Base-by-base conservation (phyloP, 2,329 filamentous ascomycete genomes). In the Coniella lustricola region DNA sequence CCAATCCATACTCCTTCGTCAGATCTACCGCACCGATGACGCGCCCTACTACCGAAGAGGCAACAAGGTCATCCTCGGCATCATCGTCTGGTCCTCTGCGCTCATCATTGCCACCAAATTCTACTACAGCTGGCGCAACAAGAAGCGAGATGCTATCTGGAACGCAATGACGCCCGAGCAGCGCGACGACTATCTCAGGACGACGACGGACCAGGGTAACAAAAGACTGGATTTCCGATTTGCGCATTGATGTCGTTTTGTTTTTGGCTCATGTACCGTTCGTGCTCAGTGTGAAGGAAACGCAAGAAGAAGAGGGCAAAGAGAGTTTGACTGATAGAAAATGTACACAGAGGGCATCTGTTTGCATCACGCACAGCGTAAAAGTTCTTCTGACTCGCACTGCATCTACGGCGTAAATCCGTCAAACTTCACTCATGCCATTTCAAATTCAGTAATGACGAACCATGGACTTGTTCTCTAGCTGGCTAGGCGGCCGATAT, bases 21-120 rank as follows among this genome's bases (percentile, higher is more conserved):
- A 64, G 55, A 60, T 66, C 25, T 66, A 67, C 46, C 59, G 56
- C 3, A 50, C 54, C 3, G 61, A 71, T 16, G 76, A 80, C 49
- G 66, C 66, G 8, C 75, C 75, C 0, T 57, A 68, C 14, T 80
- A 73, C 54, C 62, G 64, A 20, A 58, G 51, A 0, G 69, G 69
- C 22, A 72, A 73, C 53, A 65, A 63, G 48, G 62, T 65, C 4
- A 57, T 74, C 4, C 56, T 74, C 12, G 67, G 57, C 8, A 61
- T 73, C 33, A 58, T 65, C 16, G 60, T 59, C 1, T 65, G 61
- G 46, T 70, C 69, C 20, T 60, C 70, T 3, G 52, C 57, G 5
- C 44, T 64, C 7, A 62, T 62, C 20, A 45, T 62, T 8, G 39
- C 55, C 1, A 62, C 59, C 29, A 64, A 64, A 53, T 46, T 31